Percentiles rank a stretch among this genome's conserved stretches.
phyloP scores from a whole-genome alignment of 2,329 filamentous ascomycete genomes.

The Rosellinia necatrix region DNA sequence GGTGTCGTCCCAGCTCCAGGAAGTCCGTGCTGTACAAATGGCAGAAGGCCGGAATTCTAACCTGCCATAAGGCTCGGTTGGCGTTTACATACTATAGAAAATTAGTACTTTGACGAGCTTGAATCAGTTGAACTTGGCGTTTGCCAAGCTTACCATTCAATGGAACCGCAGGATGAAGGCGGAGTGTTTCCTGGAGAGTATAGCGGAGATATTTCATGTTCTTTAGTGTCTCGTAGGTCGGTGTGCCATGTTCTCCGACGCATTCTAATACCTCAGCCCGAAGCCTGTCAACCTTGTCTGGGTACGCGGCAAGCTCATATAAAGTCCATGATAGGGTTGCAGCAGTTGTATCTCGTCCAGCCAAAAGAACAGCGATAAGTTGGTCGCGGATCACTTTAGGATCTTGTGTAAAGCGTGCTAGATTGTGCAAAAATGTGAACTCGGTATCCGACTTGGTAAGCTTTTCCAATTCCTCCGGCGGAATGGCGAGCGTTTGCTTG shows the following conservation, averaged over 20 bases:
- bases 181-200: conserved; percentile 41
- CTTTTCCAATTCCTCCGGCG: conserved; percentile 67
- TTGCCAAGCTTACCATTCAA: conserved; percentile 41
- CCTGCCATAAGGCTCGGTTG: neutral
- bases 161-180: conserved; percentile 52
- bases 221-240: conserved; percentile 68
- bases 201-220: conserved; percentile 67
- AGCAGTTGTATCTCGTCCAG: conserved; percentile 72
- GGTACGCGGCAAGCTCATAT: conserved; percentile 66
- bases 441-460: conserved; percentile 67
- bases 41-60: neutral
- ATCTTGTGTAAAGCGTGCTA: conserved; percentile 69
- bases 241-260: conserved; percentile 53
- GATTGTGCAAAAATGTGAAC: conserved; percentile 77
- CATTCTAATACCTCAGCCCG: conserved; percentile 61
- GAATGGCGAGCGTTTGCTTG: conserved; percentile 64
- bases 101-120: neutral
- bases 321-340: conserved; percentile 67
- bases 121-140: neutral
- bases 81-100: conserved; percentile 16
- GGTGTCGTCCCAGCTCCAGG: neutral
- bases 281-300: conserved; percentile 60
- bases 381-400: conserved; percentile 71
- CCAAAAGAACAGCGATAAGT: conserved; percentile 71
- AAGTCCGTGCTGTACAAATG: neutral